phyloP scores from a whole-genome alignment of 1,139 yeast genomes.

The Candida gigantensis region DNA sequence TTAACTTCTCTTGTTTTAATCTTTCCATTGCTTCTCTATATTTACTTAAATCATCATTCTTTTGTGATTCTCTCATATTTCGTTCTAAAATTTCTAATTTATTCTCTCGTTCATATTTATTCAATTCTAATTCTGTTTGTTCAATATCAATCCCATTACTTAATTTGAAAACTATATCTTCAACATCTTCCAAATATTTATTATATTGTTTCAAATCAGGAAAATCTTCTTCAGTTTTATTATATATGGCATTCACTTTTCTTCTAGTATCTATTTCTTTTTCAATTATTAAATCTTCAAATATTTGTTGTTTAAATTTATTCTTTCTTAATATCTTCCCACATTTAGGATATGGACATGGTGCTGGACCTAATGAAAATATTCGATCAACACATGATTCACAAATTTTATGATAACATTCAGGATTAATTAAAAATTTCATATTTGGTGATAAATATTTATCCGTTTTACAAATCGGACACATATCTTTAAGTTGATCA shows the following conservation, averaged over 20 bases:
- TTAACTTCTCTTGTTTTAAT: constrained; percentile 58
- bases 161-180: constrained; percentile 75
- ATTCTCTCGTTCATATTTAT: constrained; percentile 74
- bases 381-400: constrained; percentile 95
- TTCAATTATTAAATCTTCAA: constrained; percentile 88
- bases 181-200: constrained; percentile 79
- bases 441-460: constrained; percentile 91
- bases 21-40: constrained; percentile 58
- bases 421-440: constrained; percentile 90
- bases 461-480: constrained; percentile 98
- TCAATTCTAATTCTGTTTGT: constrained; percentile 67
- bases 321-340: constrained; percentile 84
- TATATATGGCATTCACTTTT: constrained; percentile 74
- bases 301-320: constrained; percentile 86
- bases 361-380: constrained; percentile 92
- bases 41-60: constrained; percentile 64
- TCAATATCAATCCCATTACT: constrained; percentile 70
- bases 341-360: constrained; percentile 93
- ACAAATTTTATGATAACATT: constrained; percentile 96
- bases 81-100: constrained; percentile 70
- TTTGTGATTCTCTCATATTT: constrained; percentile 64
- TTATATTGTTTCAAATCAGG: constrained; percentile 60
- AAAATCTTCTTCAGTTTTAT: constrained; percentile 80
- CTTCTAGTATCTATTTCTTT: constrained; percentile 89
- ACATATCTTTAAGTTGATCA: constrained; percentile 67